Conservation (phyloP, 139 green algal genomes). For the Tetratostichococcus sp. region DNA sequence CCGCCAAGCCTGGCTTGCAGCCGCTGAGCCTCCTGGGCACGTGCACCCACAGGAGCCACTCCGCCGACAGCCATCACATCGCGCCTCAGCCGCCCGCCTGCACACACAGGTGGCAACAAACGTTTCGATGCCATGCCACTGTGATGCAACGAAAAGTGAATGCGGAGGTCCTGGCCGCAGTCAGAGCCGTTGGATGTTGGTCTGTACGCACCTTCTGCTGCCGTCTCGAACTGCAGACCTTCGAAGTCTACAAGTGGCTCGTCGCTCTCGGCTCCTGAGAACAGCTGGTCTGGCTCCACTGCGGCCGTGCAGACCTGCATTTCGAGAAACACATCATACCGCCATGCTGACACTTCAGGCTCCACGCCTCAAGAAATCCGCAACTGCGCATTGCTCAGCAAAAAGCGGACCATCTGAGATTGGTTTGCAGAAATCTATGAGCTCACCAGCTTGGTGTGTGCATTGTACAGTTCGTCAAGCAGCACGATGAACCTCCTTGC, state of each 20-base stretch:
- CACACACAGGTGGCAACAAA: too few relatives aligned
- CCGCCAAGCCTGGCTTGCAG: slow-evolving; percentile 47
- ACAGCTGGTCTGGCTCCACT: slow-evolving; percentile 63
- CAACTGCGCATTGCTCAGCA: too few relatives aligned
- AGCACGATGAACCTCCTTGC: slow-evolving; percentile 88
- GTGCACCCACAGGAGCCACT: slow-evolving; percentile 50
- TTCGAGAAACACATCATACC: too few relatives aligned
- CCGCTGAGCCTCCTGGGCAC: slow-evolving; percentile 5
- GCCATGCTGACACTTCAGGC: too few relatives aligned
- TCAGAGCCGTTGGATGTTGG: too few relatives aligned
- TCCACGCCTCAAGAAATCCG: too few relatives aligned
- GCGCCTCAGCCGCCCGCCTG: slow-evolving; percentile 50
- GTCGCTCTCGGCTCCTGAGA: slow-evolving; percentile 34
- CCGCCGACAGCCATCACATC: slow-evolving; percentile 50
- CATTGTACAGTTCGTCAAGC: slow-evolving; percentile 78
- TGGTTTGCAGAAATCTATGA: too few relatives aligned
- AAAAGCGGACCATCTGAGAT: too few relatives aligned
- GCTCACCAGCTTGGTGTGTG: slow-evolving; percentile 20
- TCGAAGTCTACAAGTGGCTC: slow-evolving; percentile 72
- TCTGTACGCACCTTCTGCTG: slow-evolving; percentile 57
- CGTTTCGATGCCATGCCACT: not conserved
- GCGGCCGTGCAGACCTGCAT: slow-evolving; percentile 53
- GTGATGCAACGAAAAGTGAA: not conserved
- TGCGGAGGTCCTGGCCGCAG: too few relatives aligned
- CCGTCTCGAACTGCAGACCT: slow-evolving; percentile 71